Base-by-base conservation (phyloP, 2,329 filamentous ascomycete genomes). In the Chaetomium sp. region DNA sequence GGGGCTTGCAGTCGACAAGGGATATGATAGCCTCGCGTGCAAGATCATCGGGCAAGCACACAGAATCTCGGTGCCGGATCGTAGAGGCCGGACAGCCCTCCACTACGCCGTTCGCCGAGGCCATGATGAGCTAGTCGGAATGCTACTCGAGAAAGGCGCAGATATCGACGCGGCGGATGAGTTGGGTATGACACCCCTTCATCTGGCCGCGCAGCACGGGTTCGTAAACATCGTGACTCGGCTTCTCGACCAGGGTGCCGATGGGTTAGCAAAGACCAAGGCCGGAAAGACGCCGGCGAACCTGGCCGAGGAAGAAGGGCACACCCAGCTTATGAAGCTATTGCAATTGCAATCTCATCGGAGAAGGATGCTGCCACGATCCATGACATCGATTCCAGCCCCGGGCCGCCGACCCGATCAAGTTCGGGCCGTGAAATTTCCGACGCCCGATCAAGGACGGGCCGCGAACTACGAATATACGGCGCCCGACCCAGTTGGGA, bases 71-170 rank as follows among this genome's bases (percentile, higher is more conserved):
- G 47, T n/a, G 5, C 7, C n/a, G 21, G 49, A 55, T 21, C 12
- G 38, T 2, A 3, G 12, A 12, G 27, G 49, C 4, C 33, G 4
- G 31, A 57, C 57, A 5, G 4, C 63, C 4, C 53, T 65, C 7
- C 35, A 42, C 12, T 16, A 25, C 12, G 59, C 63, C 23, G 35
- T 35, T n/a, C 25, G 2, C 3, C 19, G 19, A 4, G 35, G 49
- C 12, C 4, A 47, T 1, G 45, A 53, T 27, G 33, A 54, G 21
- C 50, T 64, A 5, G 56, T 50, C n/a, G 29, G 13, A 1, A 5
- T 38, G 21, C 56, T 64, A 4, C 19, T 64, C 10, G 8, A 49
- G 2, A 64, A 35, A 12, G 50, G 50, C 29, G 62, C 50, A 21
- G 21, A 59, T n/a, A 23, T 60, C 19, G 12, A 16, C 9, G 1